A percentile compares a stretch with the other conserved stretches of the same genome.
phyloP scores from a whole-genome alignment of 768 basidiomycete species.

The Dentipellis sp. region DNA sequence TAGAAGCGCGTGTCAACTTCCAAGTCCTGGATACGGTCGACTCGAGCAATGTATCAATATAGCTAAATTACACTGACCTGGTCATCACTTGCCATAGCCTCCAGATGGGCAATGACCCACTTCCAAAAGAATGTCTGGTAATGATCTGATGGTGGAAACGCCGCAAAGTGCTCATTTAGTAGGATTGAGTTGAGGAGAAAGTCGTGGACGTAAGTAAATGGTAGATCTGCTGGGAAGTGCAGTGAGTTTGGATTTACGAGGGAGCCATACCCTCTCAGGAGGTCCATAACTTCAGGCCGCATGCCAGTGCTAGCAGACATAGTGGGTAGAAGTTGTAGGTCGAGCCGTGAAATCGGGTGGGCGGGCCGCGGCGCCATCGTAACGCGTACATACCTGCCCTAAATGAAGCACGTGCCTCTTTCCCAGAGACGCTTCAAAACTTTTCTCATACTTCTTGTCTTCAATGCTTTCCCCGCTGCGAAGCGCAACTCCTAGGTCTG shows the following conservation, averaged over 20 bases:
- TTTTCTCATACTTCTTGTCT: neutral
- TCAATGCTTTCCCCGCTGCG: neutral
- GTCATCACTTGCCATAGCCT: slow-evolving; percentile 35
- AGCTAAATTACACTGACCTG: slow-evolving; percentile 24
- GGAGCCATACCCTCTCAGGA: slow-evolving; percentile 45
- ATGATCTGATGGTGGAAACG: slow-evolving; percentile 52
- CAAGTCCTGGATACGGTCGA: slow-evolving; percentile 29
- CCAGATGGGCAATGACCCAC: slow-evolving; percentile 50
- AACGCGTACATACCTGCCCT: slow-evolving; percentile 8
- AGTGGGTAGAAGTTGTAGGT: neutral
- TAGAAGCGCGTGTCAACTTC: slow-evolving; percentile 65
- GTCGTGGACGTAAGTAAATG: slow-evolving; percentile 35
- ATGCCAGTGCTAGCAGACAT: neutral
- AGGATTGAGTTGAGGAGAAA: slow-evolving; percentile 49
- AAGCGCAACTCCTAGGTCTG: neutral
- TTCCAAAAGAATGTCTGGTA: slow-evolving; percentile 72
- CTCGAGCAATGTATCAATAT: slow-evolving; percentile 8
- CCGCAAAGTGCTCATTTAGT: slow-evolving; percentile 38
- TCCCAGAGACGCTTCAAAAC: neutral
- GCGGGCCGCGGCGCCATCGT: neutral
- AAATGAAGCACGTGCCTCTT: neutral
- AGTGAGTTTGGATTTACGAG: slow-evolving; percentile 37
- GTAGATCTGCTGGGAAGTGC: slow-evolving; percentile 28
- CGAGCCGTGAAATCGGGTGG: neutral
- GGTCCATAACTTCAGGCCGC: slow-evolving; percentile 23